Evolutionary conservation across 306 rosid species (phyloP).

Genomic region (Psophocarpus tetragonolobus): DNA sequence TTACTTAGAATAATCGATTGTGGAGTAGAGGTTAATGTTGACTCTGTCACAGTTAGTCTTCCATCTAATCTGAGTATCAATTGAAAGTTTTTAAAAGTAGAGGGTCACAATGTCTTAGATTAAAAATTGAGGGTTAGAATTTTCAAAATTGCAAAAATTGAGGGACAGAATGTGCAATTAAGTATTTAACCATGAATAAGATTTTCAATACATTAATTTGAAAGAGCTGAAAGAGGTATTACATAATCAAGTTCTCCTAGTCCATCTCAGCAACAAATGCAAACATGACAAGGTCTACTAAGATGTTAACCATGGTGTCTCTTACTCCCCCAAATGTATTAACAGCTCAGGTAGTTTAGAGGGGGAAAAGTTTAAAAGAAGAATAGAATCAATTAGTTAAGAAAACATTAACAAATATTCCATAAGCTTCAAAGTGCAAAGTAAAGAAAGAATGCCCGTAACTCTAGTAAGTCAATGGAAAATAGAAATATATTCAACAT

Average conservation of each 20-base stretch:
- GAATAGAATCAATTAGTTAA: not conserved
- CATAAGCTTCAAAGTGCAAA: conserved; percentile 15
- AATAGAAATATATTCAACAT: conserved; percentile 15
- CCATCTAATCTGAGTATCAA: too few relatives aligned
- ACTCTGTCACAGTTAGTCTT: too few relatives aligned
- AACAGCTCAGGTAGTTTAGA: not conserved
- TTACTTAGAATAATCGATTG: too few relatives aligned
- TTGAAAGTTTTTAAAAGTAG: too few relatives aligned
- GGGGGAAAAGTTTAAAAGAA: conserved; percentile 7
- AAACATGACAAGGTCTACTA: not conserved
- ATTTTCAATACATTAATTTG: not conserved
- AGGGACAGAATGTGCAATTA: too few relatives aligned
- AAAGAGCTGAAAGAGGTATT: not conserved
- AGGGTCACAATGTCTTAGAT: too few relatives aligned
- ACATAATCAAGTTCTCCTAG: conserved; percentile 3
- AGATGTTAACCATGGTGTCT: conserved; percentile 16
- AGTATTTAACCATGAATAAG: not conserved
- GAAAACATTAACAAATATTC: conserved; percentile 20
- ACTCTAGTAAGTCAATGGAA: conserved; percentile 4
- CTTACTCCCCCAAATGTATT: conserved; percentile 15
- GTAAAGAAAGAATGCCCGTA: not conserved
- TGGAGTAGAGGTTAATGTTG: too few relatives aligned
- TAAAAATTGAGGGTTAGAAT: too few relatives aligned
- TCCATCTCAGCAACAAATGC: not conserved
- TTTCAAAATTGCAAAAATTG: too few relatives aligned